phyloP scores from a whole-genome alignment of 2,329 filamentous ascomycete species.

The Aspergillus neoniger region DNA sequence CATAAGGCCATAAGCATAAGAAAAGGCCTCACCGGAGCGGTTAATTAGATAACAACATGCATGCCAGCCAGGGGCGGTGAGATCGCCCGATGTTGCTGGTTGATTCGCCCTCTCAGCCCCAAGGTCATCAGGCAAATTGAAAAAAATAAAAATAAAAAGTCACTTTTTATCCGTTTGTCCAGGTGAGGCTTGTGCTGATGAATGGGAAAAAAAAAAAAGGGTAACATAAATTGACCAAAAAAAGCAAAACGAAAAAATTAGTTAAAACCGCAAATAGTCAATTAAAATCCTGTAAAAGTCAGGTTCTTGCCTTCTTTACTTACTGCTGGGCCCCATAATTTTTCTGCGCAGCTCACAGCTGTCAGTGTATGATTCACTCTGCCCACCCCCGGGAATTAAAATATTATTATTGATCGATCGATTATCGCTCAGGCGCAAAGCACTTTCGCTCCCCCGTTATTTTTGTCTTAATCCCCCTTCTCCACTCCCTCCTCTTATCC shows the following conservation, averaged over 20 bases:
- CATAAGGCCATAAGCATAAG: not conserved
- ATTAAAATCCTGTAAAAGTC: not conserved
- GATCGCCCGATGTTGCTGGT: not conserved
- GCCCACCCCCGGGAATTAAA: slow-evolving; percentile 2
- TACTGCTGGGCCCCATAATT: not conserved
- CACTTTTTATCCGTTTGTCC: slow-evolving; percentile 11
- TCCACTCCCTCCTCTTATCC: slow-evolving; percentile 23
- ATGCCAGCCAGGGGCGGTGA: slow-evolving; percentile 15
- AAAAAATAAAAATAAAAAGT: slow-evolving; percentile 4
- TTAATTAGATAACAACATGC: slow-evolving; percentile 6
- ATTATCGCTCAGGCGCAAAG: slow-evolving; percentile 6
- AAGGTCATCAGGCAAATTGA: not conserved
- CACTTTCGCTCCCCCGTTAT: slow-evolving; percentile 17
- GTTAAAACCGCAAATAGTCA: not conserved
- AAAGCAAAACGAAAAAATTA: not conserved
- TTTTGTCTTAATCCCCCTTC: slow-evolving; percentile 22
- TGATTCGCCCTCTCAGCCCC: not conserved
- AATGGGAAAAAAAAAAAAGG: not conserved
- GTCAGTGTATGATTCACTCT: slow-evolving; percentile 4
- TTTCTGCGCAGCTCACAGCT: not conserved
- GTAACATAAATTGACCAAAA: not conserved
- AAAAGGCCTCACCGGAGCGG: slow-evolving; percentile 9
- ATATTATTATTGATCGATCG: slow-evolving; percentile 13
- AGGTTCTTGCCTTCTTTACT: not conserved
- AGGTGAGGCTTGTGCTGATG: not conserved